Evolutionary conservation across 805 yeast genomes (phyloP), one percentile per base, ranked within the genome.

Genomic region (Candida piceae): DNA sequence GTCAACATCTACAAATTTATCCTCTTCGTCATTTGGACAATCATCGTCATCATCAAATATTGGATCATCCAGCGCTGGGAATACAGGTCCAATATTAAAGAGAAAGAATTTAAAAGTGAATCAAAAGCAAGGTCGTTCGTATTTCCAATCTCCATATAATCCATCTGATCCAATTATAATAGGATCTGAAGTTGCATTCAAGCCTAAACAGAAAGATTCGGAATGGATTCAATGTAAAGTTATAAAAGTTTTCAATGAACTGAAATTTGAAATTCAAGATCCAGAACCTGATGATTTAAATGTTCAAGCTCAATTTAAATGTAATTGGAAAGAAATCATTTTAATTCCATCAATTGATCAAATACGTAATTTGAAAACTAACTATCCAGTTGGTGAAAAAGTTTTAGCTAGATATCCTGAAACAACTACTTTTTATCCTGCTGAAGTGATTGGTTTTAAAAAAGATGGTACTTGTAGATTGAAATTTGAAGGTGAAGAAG

Each of bases 141-240:
- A 48, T 50, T 62, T 68, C 46, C 61, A 62, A n/a, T 76, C 84
- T 31, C 72, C 73, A 20, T 80, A 57, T 56, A 80, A 80, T 49
- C 76, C 81, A 1, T 66, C 69, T 19, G 83, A 72, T 25, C 76
- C 80, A 1, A 66, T 80, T 5, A 47, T 55, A 2, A 63, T 83
- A 1, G 89, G 90, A 1, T 74, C 93, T 0, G 94, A 85, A 49
- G 96, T 93, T 0, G 97, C 97, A 1, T 90, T 81, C 64, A 80
- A 81, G 55, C 72, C 88, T 17, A 72, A 72, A 41, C 79, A 75
- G 49, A 70, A 82, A 27, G 89, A 82, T 34, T 74, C 75, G 11
- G 97, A 90, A 55, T 93, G 98, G 98, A 87, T 93, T 49, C 96
- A 86, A 57, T 93, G 98, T 64, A 87, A 84, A 52, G 95, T 93